Evolutionary conservation across 495 filamentous ascomycete species (phyloP).

Genomic region (Venustampulla echinocandica): DNA sequence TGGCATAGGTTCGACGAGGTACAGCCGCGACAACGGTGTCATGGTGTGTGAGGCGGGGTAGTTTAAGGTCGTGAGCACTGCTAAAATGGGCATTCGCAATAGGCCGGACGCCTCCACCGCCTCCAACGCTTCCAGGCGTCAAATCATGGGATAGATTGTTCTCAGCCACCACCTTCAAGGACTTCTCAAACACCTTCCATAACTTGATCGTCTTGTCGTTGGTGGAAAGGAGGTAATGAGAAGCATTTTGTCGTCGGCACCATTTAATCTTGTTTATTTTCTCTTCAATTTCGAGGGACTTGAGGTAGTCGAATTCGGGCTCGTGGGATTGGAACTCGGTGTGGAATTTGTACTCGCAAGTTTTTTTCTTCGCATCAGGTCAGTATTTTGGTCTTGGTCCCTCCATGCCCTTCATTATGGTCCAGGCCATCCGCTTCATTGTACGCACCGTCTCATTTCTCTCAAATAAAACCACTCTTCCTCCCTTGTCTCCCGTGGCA

Average conservation of each 20-base stretch:
- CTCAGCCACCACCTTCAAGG: conserved; percentile 94
- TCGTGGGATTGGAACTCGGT: conserved; percentile 99
- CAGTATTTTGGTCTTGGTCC: conserved; percentile 1
- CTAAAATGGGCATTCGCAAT: conserved; percentile 66
- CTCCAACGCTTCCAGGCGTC: conserved; percentile 69
- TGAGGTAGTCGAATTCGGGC: conserved; percentile 97
- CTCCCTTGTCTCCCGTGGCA: conserved; percentile 96
- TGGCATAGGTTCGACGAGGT: conserved; percentile 90
- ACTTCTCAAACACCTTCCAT: conserved; percentile 99
- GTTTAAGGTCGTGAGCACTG: conserved; percentile 72
- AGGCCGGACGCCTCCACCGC: conserved; percentile 61
- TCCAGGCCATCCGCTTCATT: too few relatives aligned
- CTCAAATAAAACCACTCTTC: conserved; percentile 92
- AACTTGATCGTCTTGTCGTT: conserved; percentile 99
- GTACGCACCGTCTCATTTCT: conserved; percentile 84
- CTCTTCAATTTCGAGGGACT: conserved; percentile 98
- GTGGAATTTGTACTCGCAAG: conserved; percentile 99
- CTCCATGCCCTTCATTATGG: too few relatives aligned
- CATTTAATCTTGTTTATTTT: conserved; percentile 99
- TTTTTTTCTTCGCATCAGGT: conserved; percentile 73
- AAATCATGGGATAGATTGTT: conserved; percentile 96
- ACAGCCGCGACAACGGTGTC: conserved; percentile 98
- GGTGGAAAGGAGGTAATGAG: conserved; percentile 94
- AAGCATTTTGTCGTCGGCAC: conserved; percentile 95
- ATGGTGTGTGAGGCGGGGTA: conserved; percentile 92